A percentile compares a stretch with the other conserved stretches of the same genome.
phyloP scores from a whole-genome alignment of 75 land plant genomes.

The Ceratopteris richardii region DNA sequence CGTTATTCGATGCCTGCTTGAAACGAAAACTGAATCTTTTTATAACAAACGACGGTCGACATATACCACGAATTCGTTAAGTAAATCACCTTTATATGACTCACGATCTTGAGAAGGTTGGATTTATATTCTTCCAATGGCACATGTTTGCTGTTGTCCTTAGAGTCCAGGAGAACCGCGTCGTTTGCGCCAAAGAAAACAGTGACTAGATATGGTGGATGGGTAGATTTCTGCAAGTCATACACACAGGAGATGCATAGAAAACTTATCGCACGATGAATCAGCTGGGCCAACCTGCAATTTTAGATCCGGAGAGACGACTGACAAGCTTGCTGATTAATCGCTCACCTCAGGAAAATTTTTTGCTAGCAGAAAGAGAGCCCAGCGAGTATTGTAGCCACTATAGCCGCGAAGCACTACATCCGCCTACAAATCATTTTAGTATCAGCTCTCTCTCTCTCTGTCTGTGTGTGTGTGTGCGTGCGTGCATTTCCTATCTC shows the following conservation, averaged over 20 bases:
- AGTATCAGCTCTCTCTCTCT: no score
- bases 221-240: no score
- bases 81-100: conserved; percentile 58
- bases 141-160: conserved; percentile 50
- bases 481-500: neutral
- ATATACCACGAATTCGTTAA: no score
- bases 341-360: conserved; percentile 18
- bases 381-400: conserved; percentile 82
- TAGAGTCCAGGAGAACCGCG: conserved; percentile 45
- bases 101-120: conserved; percentile 42
- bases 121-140: conserved; percentile 47
- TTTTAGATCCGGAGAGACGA: no score
- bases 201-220: conserved; percentile 47
- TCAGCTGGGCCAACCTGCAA: no score
- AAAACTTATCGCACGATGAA: no score
- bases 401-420: conserved; percentile 67
- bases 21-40: no score
- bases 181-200: conserved; percentile 82
- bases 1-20: neutral
- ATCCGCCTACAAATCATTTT: conserved; percentile 47
- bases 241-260: no score
- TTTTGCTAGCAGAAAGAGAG: conserved; percentile 36
- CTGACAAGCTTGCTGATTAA: no score
- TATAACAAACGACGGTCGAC: neutral
- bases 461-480: neutral